phyloP scores from a whole-genome alignment of 805 yeast species.

The Starmerella ratchasimensis region DNA sequence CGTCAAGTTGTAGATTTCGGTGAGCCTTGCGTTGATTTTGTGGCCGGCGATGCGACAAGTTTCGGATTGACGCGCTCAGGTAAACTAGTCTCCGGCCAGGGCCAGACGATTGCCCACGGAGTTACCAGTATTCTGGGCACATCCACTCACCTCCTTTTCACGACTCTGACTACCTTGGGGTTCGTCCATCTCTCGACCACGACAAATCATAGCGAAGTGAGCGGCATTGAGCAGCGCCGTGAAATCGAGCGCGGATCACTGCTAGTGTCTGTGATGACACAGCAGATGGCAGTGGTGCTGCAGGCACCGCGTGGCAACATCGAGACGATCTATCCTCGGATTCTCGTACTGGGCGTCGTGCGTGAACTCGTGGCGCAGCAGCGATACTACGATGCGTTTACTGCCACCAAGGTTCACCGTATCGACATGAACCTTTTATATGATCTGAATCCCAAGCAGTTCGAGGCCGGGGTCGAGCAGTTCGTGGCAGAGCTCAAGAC shows the following conservation, averaged over 20 bases:
- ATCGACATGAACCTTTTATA: constrained; percentile 79
- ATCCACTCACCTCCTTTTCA: constrained; percentile 51
- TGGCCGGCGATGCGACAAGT: constrained; percentile 23
- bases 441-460: constrained; percentile 69
- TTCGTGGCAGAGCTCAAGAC: constrained; percentile 59
- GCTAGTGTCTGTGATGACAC: constrained; percentile 69
- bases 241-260: constrained; percentile 83
- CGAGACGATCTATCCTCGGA: constrained; percentile 87
- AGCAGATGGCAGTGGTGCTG: constrained; percentile 64
- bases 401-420: constrained; percentile 78
- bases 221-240: constrained; percentile 71
- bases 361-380: constrained; percentile 47
- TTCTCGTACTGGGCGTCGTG: constrained; percentile 76
- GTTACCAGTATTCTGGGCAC: constrained; percentile 72
- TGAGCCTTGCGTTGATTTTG: constrained; percentile 44
- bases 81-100: constrained; percentile 35
- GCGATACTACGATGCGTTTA: constrained; percentile 60
- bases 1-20: constrained; percentile 37
- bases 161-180: constrained; percentile 73
- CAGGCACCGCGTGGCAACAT: constrained; percentile 95
- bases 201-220: constrained; percentile 23
- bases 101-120: constrained; percentile 34
- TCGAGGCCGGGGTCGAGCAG: constrained; percentile 44
- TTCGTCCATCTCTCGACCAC: constrained; percentile 50
- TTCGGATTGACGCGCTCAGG: constrained; percentile 72